These are phyloP conservation scores for Euphorbia pulcherrima DNA, from an alignment of 345 rosid genomes.

Conservation along the genomic window DNA sequence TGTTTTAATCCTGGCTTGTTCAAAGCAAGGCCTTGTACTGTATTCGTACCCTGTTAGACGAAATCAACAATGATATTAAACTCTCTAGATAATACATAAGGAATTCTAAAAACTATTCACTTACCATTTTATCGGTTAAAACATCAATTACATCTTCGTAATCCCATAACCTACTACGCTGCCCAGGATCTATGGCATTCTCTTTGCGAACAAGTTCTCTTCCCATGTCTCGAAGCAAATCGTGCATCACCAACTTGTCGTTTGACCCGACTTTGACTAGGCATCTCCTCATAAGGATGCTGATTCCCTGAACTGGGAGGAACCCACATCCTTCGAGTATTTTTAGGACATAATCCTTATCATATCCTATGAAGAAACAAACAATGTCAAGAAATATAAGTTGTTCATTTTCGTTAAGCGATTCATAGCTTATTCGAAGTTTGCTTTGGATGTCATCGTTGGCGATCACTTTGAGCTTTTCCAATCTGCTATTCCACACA, in stretches of 20 bases:
- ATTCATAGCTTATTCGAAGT: constrained; percentile 21
- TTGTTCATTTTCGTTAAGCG: constrained; percentile 13
- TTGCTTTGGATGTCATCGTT: not conserved
- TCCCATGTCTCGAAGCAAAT: constrained; percentile 26
- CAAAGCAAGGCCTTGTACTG: constrained; percentile 19
- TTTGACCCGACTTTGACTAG: constrained; percentile 5
- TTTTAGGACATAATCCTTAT: constrained; percentile 8
- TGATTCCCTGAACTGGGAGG: constrained; percentile 9
- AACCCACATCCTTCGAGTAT: constrained; percentile 16
- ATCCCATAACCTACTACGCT: constrained; percentile 29
- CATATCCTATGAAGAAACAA: constrained; percentile 19
- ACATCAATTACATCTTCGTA: constrained; percentile 15
- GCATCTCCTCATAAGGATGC: constrained; percentile 4
- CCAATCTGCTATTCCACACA: constrained; percentile 18
- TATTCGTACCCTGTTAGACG: constrained; percentile 20
- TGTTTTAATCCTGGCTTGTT: not conserved
- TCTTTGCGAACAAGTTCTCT: constrained; percentile 24
- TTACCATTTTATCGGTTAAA: constrained; percentile 15
- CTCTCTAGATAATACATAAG: not conserved
- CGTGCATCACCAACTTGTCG: constrained; percentile 20
- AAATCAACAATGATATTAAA: not conserved
- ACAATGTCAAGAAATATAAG: constrained; percentile 28
- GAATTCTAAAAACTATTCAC: not conserved
- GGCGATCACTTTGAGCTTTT: constrained; percentile 18
- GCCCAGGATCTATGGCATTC: constrained; percentile 6